Conservation (phyloP, 2,329 filamentous ascomycete species). For the Fusarium miscanthi region DNA sequence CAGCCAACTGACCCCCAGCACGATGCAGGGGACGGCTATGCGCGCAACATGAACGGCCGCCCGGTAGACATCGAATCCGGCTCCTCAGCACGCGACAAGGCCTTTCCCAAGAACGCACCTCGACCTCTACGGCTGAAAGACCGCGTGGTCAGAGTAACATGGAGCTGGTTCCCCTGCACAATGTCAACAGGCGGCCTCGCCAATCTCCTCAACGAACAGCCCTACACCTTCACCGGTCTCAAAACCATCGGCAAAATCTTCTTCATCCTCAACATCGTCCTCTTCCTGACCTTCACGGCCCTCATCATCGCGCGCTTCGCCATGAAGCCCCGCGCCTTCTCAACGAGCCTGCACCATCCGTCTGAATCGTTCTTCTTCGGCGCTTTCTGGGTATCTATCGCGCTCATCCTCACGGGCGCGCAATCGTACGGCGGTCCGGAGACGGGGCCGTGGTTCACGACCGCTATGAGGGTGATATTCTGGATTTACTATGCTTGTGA, state of each 20-base stretch:
- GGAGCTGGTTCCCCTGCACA: constrained; percentile 22
- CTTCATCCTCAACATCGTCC: constrained; percentile 14
- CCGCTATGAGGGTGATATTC: not conserved
- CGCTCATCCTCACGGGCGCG: constrained; percentile 12
- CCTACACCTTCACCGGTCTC: constrained; percentile 3
- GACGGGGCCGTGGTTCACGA: constrained; percentile 4
- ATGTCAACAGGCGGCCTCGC: constrained; percentile 23
- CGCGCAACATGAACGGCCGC: not conserved
- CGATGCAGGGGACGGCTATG: not conserved
- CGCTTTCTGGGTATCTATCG: constrained; percentile 15
- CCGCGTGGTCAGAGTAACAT: constrained; percentile 13
- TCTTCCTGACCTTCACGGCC: constrained; percentile 5
- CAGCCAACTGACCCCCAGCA: not conserved
- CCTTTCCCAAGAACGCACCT: not conserved
- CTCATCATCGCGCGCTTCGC: constrained; percentile 2
- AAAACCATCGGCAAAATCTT: constrained; percentile 22
- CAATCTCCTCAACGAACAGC: constrained; percentile 18
- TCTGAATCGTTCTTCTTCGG: constrained; percentile 25
- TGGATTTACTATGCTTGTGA: constrained; percentile 31
- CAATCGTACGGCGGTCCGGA: constrained; percentile 18
- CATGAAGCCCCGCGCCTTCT: constrained; percentile 11
- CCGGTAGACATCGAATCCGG: not conserved
- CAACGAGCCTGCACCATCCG: constrained; percentile 18
- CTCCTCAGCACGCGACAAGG: not conserved
- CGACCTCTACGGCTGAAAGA: constrained; percentile 8